Conservation (phyloP, 2,329 filamentous ascomycete species). For the Aspergillus melleus region DNA sequence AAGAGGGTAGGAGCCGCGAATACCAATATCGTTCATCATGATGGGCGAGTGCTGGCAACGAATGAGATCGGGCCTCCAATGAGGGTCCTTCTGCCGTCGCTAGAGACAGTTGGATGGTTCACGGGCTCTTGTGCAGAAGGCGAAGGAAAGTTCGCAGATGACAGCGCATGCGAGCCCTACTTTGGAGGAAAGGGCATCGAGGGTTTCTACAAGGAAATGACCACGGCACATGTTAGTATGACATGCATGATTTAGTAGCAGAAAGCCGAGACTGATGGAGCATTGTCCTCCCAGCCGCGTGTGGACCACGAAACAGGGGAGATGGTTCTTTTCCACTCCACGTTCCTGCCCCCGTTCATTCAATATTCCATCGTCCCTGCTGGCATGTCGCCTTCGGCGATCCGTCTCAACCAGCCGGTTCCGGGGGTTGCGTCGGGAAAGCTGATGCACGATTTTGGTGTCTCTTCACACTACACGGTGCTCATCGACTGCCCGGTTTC, state of each 20-base stretch:
- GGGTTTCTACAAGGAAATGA: slow-evolving; percentile 35
- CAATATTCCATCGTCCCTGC: slow-evolving; percentile 62
- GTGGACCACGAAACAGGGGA: slow-evolving; percentile 66
- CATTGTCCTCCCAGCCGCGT: slow-evolving; percentile 51
- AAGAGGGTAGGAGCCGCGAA: slow-evolving; percentile 72
- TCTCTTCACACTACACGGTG: slow-evolving; percentile 61
- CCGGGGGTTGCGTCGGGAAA: slow-evolving; percentile 64
- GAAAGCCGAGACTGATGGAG: neutral
- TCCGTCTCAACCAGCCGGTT: slow-evolving; percentile 54
- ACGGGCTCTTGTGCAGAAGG: slow-evolving; percentile 58
- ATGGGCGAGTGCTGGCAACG: slow-evolving; percentile 66
- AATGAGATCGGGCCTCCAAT: slow-evolving; percentile 73
- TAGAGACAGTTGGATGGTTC: slow-evolving; percentile 72
- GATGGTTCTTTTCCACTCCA: slow-evolving; percentile 67
- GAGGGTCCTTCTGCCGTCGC: slow-evolving; percentile 60
- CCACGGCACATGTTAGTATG: slow-evolving; percentile 15
- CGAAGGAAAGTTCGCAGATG: slow-evolving; percentile 6
- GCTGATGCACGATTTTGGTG: slow-evolving; percentile 77
- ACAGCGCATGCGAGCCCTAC: neutral
- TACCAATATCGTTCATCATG: slow-evolving; percentile 66
- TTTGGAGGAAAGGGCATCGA: slow-evolving; percentile 15
- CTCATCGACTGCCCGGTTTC: slow-evolving; percentile 70
- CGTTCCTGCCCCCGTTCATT: slow-evolving; percentile 65
- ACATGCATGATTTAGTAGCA: neutral
- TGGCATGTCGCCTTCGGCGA: slow-evolving; percentile 16